A percentile compares a stretch with the other conserved stretches of the same genome.
Conservation (phyloP, 108 stramenopile genomes). For the Cyclostephanos tholiformis region DNA sequence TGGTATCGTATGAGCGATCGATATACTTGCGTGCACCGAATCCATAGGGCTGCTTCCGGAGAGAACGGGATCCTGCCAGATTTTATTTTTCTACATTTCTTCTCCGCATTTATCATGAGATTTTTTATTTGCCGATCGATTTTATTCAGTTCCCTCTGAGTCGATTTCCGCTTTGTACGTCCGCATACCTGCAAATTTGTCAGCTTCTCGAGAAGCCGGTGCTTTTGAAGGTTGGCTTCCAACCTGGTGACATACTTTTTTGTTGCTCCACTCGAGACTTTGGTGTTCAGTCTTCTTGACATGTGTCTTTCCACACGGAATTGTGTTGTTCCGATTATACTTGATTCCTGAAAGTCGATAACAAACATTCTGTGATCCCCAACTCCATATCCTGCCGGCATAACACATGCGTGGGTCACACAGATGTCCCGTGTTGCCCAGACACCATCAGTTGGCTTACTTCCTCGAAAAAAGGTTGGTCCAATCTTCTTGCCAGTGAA, state of each 20-base stretch:
- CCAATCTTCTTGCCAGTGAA: slow-evolving; percentile 12
- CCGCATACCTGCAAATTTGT: no score
- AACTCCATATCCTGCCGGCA: slow-evolving; percentile 22
- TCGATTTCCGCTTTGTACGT: no score
- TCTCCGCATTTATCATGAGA: not conserved
- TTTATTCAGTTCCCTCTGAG: not conserved
- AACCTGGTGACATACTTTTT: not conserved
- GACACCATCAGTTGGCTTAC: slow-evolving; percentile 4
- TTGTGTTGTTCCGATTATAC: not conserved
- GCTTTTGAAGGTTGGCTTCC: not conserved
- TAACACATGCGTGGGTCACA: slow-evolving; percentile 1
- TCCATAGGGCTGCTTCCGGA: slow-evolving; percentile 11
- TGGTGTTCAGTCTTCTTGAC: not conserved
- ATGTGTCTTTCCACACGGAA: not conserved
- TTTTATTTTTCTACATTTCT: slow-evolving; percentile 15
- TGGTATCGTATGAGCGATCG: slow-evolving; percentile 1
- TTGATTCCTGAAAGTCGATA: not conserved
- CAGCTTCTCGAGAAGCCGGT: no score
- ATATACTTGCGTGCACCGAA: slow-evolving; percentile 7
- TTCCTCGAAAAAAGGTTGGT: slow-evolving; percentile 12
- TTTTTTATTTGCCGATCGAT: not conserved
- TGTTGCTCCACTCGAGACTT: not conserved
- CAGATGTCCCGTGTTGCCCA: slow-evolving; percentile 1
- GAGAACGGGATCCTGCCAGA: slow-evolving; percentile 9
- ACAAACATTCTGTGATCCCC: slow-evolving; percentile 18